Percentiles rank a stretch among this genome's conserved stretches.
Evolutionary conservation across 257 asterid genomes (phyloP).

Genomic region (Solanum chiquidenum): DNA sequence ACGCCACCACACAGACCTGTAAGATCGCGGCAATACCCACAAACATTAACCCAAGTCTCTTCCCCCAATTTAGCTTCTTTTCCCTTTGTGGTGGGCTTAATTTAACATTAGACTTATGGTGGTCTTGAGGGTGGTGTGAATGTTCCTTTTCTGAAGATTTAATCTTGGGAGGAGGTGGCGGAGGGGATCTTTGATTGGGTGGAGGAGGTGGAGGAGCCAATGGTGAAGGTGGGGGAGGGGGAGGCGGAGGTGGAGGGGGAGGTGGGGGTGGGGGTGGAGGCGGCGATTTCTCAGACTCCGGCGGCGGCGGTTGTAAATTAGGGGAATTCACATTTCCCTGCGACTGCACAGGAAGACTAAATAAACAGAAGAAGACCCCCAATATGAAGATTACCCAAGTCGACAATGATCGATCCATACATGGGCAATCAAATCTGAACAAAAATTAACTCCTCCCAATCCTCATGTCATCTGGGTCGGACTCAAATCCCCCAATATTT

Average conservation of each 20-base stretch:
- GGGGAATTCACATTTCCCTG: slow-evolving; percentile 28
- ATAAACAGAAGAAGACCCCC: slow-evolving; percentile 15
- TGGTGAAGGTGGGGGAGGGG: slow-evolving; percentile 11
- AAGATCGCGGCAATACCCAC: slow-evolving; percentile 24
- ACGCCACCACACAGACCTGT: slow-evolving; percentile 31
- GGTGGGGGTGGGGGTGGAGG: slow-evolving; percentile 2
- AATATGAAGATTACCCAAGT: slow-evolving; percentile 12
- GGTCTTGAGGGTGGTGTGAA: not conserved
- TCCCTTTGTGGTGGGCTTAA: not conserved
- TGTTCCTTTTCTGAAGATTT: not conserved
- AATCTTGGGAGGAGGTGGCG: not conserved
- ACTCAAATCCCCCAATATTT: not conserved
- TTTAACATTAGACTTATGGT: not conserved
- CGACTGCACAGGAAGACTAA: slow-evolving; percentile 27
- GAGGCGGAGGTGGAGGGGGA: not conserved
- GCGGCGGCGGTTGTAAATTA: slow-evolving; percentile 6
- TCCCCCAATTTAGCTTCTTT: slow-evolving; percentile 17
- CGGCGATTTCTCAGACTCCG: not conserved
- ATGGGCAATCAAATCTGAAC: slow-evolving; percentile 5
- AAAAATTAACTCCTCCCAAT: slow-evolving; percentile 4
- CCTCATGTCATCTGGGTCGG: slow-evolving; percentile 41
- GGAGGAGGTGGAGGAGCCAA: slow-evolving; percentile 13
- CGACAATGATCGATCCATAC: slow-evolving; percentile 44
- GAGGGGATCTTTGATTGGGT: not conserved
- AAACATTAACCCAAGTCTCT: slow-evolving; percentile 31